Evolutionary conservation across 208 protist genomes (phyloP).

Genomic region (Angomonas desouzai): DNA sequence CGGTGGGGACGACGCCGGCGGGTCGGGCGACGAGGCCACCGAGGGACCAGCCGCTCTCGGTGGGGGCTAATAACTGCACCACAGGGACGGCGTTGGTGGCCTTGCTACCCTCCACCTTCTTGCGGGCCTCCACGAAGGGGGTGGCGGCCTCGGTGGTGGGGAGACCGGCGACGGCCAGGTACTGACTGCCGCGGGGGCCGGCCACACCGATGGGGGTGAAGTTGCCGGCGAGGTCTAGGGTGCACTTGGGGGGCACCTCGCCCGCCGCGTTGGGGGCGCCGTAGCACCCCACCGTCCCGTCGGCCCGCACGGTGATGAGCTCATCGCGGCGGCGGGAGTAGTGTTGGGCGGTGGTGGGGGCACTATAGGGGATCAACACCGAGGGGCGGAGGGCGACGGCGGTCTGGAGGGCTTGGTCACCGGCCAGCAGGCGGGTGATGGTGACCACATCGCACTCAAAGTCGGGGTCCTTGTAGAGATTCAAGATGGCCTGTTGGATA

Average conservation of each 20-base stretch:
- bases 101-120: conserved; percentile 6
- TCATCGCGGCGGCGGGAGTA: conserved; percentile 75
- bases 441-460: conserved; percentile 67
- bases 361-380: conserved; percentile 4
- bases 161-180: conserved; percentile 54
- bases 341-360: conserved; percentile 49
- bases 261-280: conserved; percentile 35
- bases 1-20: conserved; percentile 43
- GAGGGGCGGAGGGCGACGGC: conserved; percentile 13
- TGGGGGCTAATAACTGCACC: conserved; percentile 44
- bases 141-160: conserved; percentile 28
- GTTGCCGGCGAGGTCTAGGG: conserved; percentile 39
- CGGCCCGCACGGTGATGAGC: conserved; percentile 57
- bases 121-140: conserved; percentile 15
- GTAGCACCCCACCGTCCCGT: conserved; percentile 66
- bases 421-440: conserved; percentile 47
- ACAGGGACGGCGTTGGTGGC: not conserved
- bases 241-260: conserved; percentile 16
- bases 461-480: conserved; percentile 42
- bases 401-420: conserved; percentile 14
- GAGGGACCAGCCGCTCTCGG: conserved; percentile 54
- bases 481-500: conserved; percentile 27
- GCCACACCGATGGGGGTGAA: conserved; percentile 59
- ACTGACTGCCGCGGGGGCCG: conserved; percentile 46
- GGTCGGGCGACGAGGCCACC: conserved; percentile 52